These are phyloP conservation scores for Crithidia bombi DNA, from an alignment of 208 protist species.

Conservation along the genomic window DNA sequence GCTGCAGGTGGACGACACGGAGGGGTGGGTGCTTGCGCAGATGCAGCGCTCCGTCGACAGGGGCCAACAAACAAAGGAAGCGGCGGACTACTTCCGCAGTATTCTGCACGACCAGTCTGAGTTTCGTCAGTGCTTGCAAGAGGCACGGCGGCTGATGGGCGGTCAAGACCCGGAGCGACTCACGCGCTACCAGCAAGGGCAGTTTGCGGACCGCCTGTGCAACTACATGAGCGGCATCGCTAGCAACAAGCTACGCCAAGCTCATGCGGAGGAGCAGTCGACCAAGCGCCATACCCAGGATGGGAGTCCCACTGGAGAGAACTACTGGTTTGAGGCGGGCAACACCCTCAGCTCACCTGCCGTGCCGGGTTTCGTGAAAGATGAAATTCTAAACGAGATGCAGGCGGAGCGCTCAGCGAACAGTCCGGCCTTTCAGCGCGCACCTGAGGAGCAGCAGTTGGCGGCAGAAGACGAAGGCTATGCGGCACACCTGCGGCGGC, in stretches of 20 bases:
- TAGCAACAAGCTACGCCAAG: constrained; percentile 56
- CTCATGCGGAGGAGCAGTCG: constrained; percentile 55
- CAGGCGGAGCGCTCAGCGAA: constrained; percentile 40
- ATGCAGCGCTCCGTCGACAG: constrained; percentile 48
- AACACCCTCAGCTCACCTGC: constrained; percentile 61
- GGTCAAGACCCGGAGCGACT: constrained; percentile 67
- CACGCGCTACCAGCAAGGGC: constrained; percentile 71
- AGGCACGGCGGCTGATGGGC: constrained; percentile 61
- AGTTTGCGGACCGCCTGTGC: constrained; percentile 65
- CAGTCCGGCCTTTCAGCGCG: constrained; percentile 70
- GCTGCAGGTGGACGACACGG: constrained; percentile 36
- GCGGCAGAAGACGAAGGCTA: constrained; percentile 46
- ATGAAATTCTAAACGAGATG: constrained; percentile 82
- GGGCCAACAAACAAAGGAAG: constrained; percentile 47
- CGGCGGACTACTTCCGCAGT: constrained; percentile 71
- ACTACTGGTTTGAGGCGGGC: constrained; percentile 88
- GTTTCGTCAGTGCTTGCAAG: constrained; percentile 53
- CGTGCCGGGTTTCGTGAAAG: constrained; percentile 76
- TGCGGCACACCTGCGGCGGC: constrained; percentile 60
- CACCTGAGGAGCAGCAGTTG: constrained; percentile 42
- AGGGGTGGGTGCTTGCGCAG: constrained; percentile 46
- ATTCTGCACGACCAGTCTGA: constrained; percentile 69
- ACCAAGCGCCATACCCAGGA: constrained; percentile 71
- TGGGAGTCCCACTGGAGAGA: constrained; percentile 81
- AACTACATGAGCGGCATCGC: constrained; percentile 58